phyloP scores from a whole-genome alignment of 352 stramenopile genomes.

The Peronospora destructor region DNA sequence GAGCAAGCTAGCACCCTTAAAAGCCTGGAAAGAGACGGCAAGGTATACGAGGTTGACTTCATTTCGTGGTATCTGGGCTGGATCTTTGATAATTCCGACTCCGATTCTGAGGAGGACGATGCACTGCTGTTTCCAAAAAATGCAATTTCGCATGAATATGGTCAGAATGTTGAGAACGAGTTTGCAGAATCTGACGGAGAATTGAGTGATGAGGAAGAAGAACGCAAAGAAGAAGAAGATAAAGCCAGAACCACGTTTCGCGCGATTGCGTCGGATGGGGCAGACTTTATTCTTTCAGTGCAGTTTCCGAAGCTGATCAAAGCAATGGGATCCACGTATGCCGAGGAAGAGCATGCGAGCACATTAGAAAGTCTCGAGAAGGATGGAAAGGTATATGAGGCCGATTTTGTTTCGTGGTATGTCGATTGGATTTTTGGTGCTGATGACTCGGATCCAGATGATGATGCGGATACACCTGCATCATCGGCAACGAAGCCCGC shows the following conservation, averaged over 20 bases:
- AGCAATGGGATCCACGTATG: constrained; percentile 46
- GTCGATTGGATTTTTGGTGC: constrained; percentile 53
- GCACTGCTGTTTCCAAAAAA: not conserved
- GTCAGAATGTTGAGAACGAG: constrained; percentile 57
- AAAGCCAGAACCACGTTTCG: constrained; percentile 39
- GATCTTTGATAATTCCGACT: constrained; percentile 46
- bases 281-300: constrained; percentile 28
- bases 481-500: constrained; percentile 9
- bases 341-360: constrained; percentile 41
- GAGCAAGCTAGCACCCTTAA: constrained; percentile 37
- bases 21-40: constrained; percentile 39
- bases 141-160: constrained; percentile 31
- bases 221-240: constrained; percentile 56
- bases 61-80: constrained; percentile 56
- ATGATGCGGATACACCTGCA: constrained; percentile 18
- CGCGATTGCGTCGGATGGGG: constrained; percentile 26
- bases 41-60: constrained; percentile 47
- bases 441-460: constrained; percentile 42
- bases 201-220: constrained; percentile 56
- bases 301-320: constrained; percentile 59
- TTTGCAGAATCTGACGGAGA: constrained; percentile 46
- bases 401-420: constrained; percentile 59
- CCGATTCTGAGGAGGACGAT: constrained; percentile 27
- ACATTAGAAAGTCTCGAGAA: constrained; percentile 36
- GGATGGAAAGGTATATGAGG: constrained; percentile 44